Base-by-base conservation (phyloP, 306 rosid genomes). In the Benincasa hispida region DNA sequence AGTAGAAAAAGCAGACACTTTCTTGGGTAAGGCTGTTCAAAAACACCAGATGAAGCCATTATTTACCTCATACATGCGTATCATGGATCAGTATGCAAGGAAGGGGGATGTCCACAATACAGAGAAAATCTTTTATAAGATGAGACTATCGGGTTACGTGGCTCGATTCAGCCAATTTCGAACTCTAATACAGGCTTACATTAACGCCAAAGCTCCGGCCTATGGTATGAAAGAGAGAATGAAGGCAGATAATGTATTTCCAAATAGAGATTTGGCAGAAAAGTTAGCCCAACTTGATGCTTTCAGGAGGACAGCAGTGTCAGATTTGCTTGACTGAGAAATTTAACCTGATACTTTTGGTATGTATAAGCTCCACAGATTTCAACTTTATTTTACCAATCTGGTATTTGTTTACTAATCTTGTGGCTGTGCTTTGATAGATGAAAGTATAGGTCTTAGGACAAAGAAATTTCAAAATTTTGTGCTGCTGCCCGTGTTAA, bases 161-260 rank as follows among this genome's bases (percentile, higher is more conserved):
- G 55, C 80, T 69, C 82, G 78, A 56, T 0, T 57, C 3, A 87
- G 59, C 77, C 92, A 77, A 81, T 94, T 83, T 78, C 89, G 87
- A 41, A 32, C 80, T 77, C 87, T 94, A 17, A 2, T 89, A 22
- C 86, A 81, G 80, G 90, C 98, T 42, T 94, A 91, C 68, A 45
- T 85, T 78, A 94, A 84, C 59, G 97, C 90, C 47, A 90, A 94
- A 70, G 74, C 77, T 35, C 93, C 95, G 15, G 90, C 92, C 55
- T 94, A 90, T 70, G 97, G 98, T 37, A 86, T 92, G 17, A 83
- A 85, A 83, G 97, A 91, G 79, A 87, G 97, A 79, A 78, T 94
- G 88, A 87, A 79, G 78, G 90, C 90, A 10, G 96, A 91, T 68
- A 79, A 83, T 72, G 4, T 94, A 61, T 80, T 73, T 81, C 89